Percentiles rank a stretch among this genome's conserved stretches.
These are phyloP conservation scores for Dimocarpus longan DNA, from an alignment of 345 rosid genomes.

Conservation along the genomic window DNA sequence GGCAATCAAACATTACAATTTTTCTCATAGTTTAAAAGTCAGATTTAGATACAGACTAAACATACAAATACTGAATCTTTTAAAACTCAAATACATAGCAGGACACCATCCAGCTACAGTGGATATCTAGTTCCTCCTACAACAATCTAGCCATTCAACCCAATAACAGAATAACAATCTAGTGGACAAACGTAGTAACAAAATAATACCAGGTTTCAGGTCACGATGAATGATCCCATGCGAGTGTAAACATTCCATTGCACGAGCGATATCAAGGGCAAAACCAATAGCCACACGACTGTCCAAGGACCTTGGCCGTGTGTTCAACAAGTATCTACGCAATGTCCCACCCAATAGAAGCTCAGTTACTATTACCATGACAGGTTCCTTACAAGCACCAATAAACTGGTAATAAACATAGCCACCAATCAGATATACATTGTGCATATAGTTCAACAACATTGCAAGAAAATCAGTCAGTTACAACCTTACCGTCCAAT, in stretches of 20 bases:
- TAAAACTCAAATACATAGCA: background rate
- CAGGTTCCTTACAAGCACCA: conserved; percentile 95
- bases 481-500: background rate
- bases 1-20: background rate
- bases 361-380: conserved; percentile 97
- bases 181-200: background rate
- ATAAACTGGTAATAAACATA: conserved; percentile 60
- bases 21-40: background rate
- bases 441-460: background rate
- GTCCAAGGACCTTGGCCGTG: conserved; percentile 75
- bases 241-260: conserved; percentile 95
- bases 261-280: conserved; percentile 98
- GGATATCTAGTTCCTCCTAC: background rate
- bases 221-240: conserved; percentile 98
- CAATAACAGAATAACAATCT: conserved; percentile 10
- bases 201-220: conserved; percentile 83
- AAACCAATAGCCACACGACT: conserved; percentile 68
- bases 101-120: conserved; percentile 1
- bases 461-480: background rate
- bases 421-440: background rate
- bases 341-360: conserved; percentile 85
- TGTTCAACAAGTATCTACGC: conserved; percentile 72
- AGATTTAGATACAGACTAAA: background rate
- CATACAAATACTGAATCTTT: background rate
- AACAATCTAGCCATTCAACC: conserved; percentile 2